Evolutionary conservation across 345 rosid species (phyloP).

Genomic region (Brassica cretica): DNA sequence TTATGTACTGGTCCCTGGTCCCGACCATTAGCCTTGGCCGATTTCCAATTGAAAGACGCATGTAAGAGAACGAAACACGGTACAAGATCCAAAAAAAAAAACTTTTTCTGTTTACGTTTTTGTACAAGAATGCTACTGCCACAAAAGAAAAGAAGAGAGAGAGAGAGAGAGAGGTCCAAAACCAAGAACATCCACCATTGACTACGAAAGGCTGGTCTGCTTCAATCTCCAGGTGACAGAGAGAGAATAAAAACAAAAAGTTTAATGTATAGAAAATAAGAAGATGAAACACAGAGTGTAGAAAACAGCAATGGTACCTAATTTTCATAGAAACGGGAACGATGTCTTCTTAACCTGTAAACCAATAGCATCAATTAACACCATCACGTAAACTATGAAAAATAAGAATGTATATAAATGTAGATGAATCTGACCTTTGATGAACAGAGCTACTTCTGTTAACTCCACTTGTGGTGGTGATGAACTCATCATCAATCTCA

Average conservation of each 20-base stretch:
- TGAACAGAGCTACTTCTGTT: slow-evolving; percentile 65
- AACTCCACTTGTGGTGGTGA: slow-evolving; percentile 47
- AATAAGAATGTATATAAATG: background rate
- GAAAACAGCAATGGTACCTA: slow-evolving; percentile 43
- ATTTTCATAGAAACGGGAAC: slow-evolving; percentile 72
- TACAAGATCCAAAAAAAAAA: slow-evolving; percentile 23
- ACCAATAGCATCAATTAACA: slow-evolving; percentile 16
- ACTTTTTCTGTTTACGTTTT: slow-evolving; percentile 21
- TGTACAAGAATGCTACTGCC: slow-evolving; percentile 36
- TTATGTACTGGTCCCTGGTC: too few species aligned
- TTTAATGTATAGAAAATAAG: background rate
- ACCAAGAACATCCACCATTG: slow-evolving; percentile 24
- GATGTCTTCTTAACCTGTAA: slow-evolving; percentile 71
- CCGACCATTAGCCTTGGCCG: too few species aligned
- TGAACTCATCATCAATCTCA: slow-evolving; percentile 80
- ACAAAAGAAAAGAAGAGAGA: too few species aligned
- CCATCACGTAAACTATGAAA: background rate
- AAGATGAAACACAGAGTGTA: background rate
- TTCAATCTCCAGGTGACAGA: slow-evolving; percentile 11
- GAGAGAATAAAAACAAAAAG: too few species aligned
- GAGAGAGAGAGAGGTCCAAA: slow-evolving; percentile 20
- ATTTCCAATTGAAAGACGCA: background rate
- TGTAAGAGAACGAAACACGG: slow-evolving; percentile 4
- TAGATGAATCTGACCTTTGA: slow-evolving; percentile 61
- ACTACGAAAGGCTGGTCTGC: slow-evolving; percentile 20